These are phyloP conservation scores for Paecilomyces niveus DNA, from an alignment of 2,329 filamentous ascomycete genomes.

Conservation along the genomic window DNA sequence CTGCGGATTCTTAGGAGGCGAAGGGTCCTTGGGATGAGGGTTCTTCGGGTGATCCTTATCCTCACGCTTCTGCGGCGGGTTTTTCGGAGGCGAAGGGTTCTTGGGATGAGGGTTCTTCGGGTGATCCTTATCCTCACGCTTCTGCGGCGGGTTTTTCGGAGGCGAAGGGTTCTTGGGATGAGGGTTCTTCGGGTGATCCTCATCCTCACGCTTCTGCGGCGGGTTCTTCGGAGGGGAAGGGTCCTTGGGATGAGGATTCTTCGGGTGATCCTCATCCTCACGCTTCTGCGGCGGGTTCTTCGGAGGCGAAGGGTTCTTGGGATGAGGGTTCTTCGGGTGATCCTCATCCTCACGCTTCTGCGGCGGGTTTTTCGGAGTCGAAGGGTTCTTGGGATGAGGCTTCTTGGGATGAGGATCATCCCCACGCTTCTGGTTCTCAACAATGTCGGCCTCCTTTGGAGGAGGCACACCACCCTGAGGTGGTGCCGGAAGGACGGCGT, in stretches of 20 bases:
- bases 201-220: not conserved
- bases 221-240: not conserved
- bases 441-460: no score
- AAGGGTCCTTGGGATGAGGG: no score
- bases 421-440: not conserved
- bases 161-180: not conserved
- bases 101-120: not conserved
- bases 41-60: no score
- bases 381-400: not conserved
- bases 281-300: not conserved
- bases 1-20: not conserved
- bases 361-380: not conserved
- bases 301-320: not conserved
- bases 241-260: not conserved
- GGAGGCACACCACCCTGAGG: not conserved
- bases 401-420: not conserved
- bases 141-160: not conserved
- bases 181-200: not conserved
- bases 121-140: not conserved
- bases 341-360: not conserved
- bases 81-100: not conserved
- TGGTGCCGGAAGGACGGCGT: not conserved
- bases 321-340: not conserved
- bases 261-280: not conserved
- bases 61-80: no score